Evolutionary conservation across 148 eudicot species (phyloP).

Genomic region (Fallopia convolvulus): DNA sequence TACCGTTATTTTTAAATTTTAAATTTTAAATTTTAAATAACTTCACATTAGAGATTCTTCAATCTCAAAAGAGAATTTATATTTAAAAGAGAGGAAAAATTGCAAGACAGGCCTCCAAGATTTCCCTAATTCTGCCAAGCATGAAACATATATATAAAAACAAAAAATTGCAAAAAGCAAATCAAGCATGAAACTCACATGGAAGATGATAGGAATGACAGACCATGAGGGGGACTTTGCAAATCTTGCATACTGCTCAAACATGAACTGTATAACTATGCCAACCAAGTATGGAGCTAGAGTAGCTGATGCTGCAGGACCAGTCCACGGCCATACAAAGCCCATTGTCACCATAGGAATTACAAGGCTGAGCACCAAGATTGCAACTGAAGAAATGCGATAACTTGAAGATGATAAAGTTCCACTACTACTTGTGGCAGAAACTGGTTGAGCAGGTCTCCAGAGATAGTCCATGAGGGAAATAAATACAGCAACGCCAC

Average conservation of each 20-base stretch:
- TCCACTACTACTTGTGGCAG: slow-evolving; percentile 24
- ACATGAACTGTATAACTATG: slow-evolving; percentile 85
- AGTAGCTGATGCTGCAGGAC: slow-evolving; percentile 98
- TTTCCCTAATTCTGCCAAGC: neutral
- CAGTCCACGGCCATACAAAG: slow-evolving; percentile 99
- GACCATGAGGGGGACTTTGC: slow-evolving; percentile 75
- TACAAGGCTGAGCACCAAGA: slow-evolving; percentile 79
- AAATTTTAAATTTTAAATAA: neutral
- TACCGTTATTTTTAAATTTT: neutral
- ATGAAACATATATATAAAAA: neutral
- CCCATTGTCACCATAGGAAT: slow-evolving; percentile 98
- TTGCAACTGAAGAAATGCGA: slow-evolving; percentile 67
- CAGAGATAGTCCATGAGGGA: slow-evolving; percentile 53
- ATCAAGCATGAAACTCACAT: slow-evolving; percentile 33
- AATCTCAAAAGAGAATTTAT: neutral
- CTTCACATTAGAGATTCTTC: neutral
- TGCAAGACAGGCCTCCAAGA: neutral
- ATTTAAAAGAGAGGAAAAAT: neutral
- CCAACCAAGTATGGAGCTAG: slow-evolving; percentile 99
- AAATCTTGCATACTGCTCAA: slow-evolving; percentile 88
- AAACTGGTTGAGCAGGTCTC: slow-evolving; percentile 34
- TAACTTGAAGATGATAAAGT: slow-evolving; percentile 45
- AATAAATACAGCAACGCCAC: slow-evolving; percentile 78
- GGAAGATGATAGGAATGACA: slow-evolving; percentile 80
- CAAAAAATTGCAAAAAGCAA: neutral